phyloP scores from a whole-genome alignment of 805 yeast species.

The Myxozyma udenii region DNA sequence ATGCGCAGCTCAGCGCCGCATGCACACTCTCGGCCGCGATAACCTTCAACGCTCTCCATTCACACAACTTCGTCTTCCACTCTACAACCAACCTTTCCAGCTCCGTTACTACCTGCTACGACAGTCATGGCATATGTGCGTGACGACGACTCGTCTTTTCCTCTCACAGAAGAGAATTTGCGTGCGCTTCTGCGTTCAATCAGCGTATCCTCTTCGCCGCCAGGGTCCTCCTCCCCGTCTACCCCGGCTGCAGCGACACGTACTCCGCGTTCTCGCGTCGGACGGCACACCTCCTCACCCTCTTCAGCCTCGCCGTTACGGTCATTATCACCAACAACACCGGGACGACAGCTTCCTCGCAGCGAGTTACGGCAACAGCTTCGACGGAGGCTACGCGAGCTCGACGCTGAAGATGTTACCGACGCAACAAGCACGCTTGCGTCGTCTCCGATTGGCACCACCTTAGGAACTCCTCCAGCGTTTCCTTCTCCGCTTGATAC shows the following conservation, averaged over 20 bases:
- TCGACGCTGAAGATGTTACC: not conserved
- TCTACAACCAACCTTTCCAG: too few species aligned
- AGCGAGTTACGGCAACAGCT: not conserved
- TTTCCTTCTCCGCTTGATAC: not conserved
- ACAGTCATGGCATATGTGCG: constrained; percentile 2
- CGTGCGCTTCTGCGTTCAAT: constrained; percentile 21
- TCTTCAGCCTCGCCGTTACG: not conserved
- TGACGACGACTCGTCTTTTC: constrained; percentile 14
- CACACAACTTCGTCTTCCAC: too few species aligned
- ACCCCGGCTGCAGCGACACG: not conserved
- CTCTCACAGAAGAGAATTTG: constrained; percentile 28
- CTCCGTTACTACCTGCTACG: too few species aligned
- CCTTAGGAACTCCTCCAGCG: too few species aligned
- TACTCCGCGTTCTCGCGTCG: not conserved
- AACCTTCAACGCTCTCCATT: too few species aligned
- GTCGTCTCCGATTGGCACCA: not conserved
- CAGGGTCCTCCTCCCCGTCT: not conserved
- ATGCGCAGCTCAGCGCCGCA: too few species aligned
- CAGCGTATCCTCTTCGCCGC: constrained; percentile 9
- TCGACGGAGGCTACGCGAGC: not conserved
- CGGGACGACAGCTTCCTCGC: not conserved
- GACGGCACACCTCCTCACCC: not conserved
- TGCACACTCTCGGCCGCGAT: too few species aligned
- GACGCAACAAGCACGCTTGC: not conserved
- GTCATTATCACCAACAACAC: not conserved